These are phyloP conservation scores for Themeda triandra DNA, from an alignment of 176 grass and related monocot species.

Conservation along the genomic window DNA sequence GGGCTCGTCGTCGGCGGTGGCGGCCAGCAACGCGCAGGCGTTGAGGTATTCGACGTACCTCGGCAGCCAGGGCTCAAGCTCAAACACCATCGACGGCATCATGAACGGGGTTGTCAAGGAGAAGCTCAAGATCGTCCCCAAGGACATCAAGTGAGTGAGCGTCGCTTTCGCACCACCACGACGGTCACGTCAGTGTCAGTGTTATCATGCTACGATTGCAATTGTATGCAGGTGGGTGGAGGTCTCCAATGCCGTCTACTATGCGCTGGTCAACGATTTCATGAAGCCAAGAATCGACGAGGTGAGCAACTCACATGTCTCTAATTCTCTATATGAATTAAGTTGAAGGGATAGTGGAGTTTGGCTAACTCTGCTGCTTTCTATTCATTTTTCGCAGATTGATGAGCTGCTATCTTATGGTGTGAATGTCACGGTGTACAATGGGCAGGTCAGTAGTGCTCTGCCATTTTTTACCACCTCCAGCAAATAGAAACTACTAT, in stretches of 20 bases:
- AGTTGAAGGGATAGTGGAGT: background rate
- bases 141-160: slow-evolving; percentile 23
- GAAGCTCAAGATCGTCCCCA: slow-evolving; percentile 83
- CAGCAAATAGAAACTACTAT: background rate
- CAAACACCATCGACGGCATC: slow-evolving; percentile 32
- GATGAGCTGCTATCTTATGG: slow-evolving; percentile 60
- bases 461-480: background rate
- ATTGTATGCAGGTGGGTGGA: slow-evolving; percentile 21
- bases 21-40: background rate
- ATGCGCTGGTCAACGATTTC: slow-evolving; percentile 57
- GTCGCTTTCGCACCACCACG: background rate
- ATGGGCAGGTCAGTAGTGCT: slow-evolving; percentile 48
- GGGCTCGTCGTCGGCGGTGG: background rate
- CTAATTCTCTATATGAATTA: background rate
- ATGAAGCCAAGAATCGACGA: slow-evolving; percentile 88
- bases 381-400: slow-evolving; percentile 31
- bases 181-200: too few species aligned
- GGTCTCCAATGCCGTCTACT: slow-evolving; percentile 36
- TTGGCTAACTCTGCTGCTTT: background rate
- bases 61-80: slow-evolving; percentile 17
- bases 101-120: slow-evolving; percentile 82
- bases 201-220: too few species aligned
- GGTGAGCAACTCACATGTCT: background rate
- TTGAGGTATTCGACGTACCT: slow-evolving; percentile 55
- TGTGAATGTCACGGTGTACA: slow-evolving; percentile 66